Evolutionary conservation across 257 asterid genomes (phyloP), one percentile per base, ranked within the genome.

Genomic region (Solanum arcanum): DNA sequence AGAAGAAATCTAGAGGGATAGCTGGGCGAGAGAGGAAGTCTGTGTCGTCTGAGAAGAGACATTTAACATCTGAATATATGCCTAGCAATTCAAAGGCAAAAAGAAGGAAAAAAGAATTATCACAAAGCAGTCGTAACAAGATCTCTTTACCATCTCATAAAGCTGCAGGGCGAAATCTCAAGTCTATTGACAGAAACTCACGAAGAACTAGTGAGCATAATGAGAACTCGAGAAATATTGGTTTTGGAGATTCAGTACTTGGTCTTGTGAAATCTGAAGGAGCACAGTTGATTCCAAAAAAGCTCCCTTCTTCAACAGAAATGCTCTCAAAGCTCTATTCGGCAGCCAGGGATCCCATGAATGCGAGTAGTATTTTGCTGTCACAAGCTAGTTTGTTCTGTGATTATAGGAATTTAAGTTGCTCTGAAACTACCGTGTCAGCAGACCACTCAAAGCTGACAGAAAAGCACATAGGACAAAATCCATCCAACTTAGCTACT

Each of bases 291-390:
- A 68, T 88, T 86, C 88, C 88, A 18, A 46, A 68, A 16, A 90
- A 91, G 49, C 64, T 86, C 84, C 92, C 92, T 86, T 49, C 92
- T 73, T 87, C 93, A 12, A 89, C 88, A 14, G 92, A 91, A 90
- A 85, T 94, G 88, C 93, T 95, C 89, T 88, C 89, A n/a, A 90
- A 81, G 90, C 92, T 96, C 75, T 85, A 47, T 12, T 47, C 87
- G 87, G 92, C 92, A 86, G 97, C 98, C 10, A 86, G 73, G 88
- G 89, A 84, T 87, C 96, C 97, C 84, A 75, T 89, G 93, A 91
- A 91, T 56, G 91, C 89, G 41, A 87, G 88, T 80, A 29, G 78
- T 47, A 46, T 83, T 76, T 81, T 89, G 88, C 60, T 81, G 74
- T 77, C 95, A 7, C 75, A 90, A 49, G 83, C 88, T 42, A 90